Evolutionary conservation across 116 monocot species (phyloP).

Genomic region (Trichopus zeylanicus): DNA sequence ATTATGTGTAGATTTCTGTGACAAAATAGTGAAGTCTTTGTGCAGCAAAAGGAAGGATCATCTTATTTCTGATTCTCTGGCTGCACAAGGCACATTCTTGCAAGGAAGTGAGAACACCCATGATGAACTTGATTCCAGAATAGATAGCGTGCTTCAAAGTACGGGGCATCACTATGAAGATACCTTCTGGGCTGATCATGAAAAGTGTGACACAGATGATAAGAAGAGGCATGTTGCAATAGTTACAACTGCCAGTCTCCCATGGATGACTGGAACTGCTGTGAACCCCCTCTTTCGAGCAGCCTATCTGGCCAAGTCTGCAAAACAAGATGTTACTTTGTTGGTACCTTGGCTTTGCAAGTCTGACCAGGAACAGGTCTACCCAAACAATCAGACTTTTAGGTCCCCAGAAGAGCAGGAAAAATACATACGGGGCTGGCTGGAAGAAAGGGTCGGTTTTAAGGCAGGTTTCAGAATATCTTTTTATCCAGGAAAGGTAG

Average conservation of each 20-base stretch:
- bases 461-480: slow-evolving; percentile 91
- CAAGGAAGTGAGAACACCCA: slow-evolving; percentile 29
- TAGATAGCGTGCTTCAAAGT: slow-evolving; percentile 78
- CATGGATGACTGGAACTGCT: slow-evolving; percentile 99
- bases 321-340: slow-evolving; percentile 84
- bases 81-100: slow-evolving; percentile 20
- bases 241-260: slow-evolving; percentile 94
- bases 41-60: slow-evolving; percentile 59
- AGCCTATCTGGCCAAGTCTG: slow-evolving; percentile 71
- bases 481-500: slow-evolving; percentile 97
- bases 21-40: slow-evolving; percentile 75
- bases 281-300: slow-evolving; percentile 97
- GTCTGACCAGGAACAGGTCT: slow-evolving; percentile 84
- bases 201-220: slow-evolving; percentile 20
- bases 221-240: slow-evolving; percentile 84
- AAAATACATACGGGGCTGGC: slow-evolving; percentile 79
- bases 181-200: slow-evolving; percentile 27
- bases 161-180: slow-evolving; percentile 78
- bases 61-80: slow-evolving; percentile 14
- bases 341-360: slow-evolving; percentile 96
- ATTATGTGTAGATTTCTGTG: slow-evolving; percentile 57
- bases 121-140: slow-evolving; percentile 77
- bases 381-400: slow-evolving; percentile 77
- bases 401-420: slow-evolving; percentile 86
- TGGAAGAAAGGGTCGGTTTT: slow-evolving; percentile 89